Conservation (phyloP, 2,329 filamentous ascomycete genomes). For the Sporothrix globosa region DNA sequence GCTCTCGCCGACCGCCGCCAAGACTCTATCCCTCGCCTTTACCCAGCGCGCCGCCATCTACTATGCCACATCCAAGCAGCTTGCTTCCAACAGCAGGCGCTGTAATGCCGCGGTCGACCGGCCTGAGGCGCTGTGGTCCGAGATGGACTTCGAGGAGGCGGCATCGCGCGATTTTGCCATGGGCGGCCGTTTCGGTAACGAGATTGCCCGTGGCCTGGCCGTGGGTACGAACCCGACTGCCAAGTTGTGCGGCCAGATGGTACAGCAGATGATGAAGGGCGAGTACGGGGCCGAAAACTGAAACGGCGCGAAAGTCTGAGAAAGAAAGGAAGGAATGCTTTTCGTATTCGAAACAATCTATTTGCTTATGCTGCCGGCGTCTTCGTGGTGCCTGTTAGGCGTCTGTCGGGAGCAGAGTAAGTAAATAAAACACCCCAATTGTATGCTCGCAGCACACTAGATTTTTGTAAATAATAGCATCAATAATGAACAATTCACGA, state of each 20-base stretch:
- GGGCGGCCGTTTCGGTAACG: constrained; percentile 67
- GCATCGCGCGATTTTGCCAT: constrained; percentile 66
- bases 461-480: constrained; percentile 6
- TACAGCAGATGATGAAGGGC: constrained; percentile 69
- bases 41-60: constrained; percentile 72
- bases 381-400: constrained; percentile 22
- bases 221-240: constrained; percentile 69
- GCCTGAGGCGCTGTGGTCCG: constrained; percentile 54
- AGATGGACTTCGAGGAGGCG: constrained; percentile 62
- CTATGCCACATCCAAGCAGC: constrained; percentile 58
- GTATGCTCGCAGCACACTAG: constrained; percentile 1
- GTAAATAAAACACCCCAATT: background rate
- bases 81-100: background rate
- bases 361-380: constrained; percentile 20
- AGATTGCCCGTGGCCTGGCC: constrained; percentile 65
- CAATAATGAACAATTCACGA: constrained; percentile 32
- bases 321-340: background rate
- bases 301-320: background rate
- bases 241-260: constrained; percentile 70
- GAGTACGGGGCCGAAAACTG: constrained; percentile 57
- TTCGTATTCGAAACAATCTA: background rate
- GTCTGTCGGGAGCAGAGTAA: constrained; percentile 27
- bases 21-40: constrained; percentile 69
- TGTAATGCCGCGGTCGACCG: constrained; percentile 20
- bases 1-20: constrained; percentile 66